Conservation (phyloP, 192 early-diverging fungal species). For the Coemansia sp. region DNA sequence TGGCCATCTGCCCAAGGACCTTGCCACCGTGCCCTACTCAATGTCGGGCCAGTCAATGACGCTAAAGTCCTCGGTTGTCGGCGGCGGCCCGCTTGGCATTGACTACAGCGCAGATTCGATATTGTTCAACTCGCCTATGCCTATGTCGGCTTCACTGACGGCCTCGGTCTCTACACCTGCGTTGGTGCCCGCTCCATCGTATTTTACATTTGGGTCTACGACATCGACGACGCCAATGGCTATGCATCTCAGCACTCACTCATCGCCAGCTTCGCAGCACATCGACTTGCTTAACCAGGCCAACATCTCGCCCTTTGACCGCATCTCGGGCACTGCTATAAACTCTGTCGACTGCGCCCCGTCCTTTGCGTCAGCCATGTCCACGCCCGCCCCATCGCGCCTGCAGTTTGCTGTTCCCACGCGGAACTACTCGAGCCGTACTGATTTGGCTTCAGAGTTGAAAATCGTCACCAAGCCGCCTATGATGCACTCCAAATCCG, state of each 20-base stretch:
- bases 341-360: conserved; percentile 9
- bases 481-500: conserved; percentile 17
- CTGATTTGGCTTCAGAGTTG: not conserved
- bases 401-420: not conserved
- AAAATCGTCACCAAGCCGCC: conserved; percentile 8
- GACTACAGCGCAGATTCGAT: conserved; percentile 7
- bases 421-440: not conserved
- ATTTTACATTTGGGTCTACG: conserved; percentile 16
- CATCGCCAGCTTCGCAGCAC: conserved; percentile 23
- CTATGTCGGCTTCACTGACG: conserved; percentile 2
- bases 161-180: not conserved
- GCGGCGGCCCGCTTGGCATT: conserved; percentile 17
- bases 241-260: conserved; percentile 12
- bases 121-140: conserved; percentile 12
- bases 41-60: conserved; percentile 26
- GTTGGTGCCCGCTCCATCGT: conserved; percentile 13
- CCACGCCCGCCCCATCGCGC: not conserved
- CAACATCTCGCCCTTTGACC: conserved; percentile 12
- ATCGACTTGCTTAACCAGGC: conserved; percentile 6
- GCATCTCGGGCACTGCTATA: conserved; percentile 4
- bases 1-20: conserved; percentile 3
- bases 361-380: conserved; percentile 9
- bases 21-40: conserved; percentile 15
- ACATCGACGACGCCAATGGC: conserved; percentile 12
- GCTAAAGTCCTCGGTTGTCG: conserved; percentile 13